Conservation (phyloP, 495 filamentous ascomycete species). For the Talaromyces adpressus region DNA sequence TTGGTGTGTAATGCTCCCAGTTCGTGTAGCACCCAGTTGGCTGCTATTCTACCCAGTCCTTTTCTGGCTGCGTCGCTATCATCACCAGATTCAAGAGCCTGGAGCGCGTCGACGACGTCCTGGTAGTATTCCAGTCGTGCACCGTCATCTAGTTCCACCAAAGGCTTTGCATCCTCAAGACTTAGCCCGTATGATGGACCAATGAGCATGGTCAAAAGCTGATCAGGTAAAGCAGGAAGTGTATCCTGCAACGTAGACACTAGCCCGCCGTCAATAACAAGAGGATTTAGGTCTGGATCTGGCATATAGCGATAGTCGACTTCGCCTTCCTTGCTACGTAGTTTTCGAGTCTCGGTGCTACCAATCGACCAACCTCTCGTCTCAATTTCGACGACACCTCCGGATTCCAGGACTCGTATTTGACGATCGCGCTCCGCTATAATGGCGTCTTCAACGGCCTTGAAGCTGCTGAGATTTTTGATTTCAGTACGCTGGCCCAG, state of each 20-base stretch:
- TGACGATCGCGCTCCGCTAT: slow-evolving; percentile 85
- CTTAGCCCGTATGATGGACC: slow-evolving; percentile 53
- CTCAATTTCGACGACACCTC: slow-evolving; percentile 75
- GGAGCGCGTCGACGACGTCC: slow-evolving; percentile 56
- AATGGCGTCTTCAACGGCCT: slow-evolving; percentile 89
- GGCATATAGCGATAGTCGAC: slow-evolving; percentile 99
- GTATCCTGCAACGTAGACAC: slow-evolving; percentile 50
- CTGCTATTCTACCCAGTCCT: slow-evolving; percentile 33
- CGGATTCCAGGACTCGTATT: slow-evolving; percentile 70
- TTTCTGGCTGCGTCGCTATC: slow-evolving; percentile 15
- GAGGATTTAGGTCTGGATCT: slow-evolving; percentile 80
- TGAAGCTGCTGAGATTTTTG: slow-evolving; percentile 94
- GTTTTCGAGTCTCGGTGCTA: slow-evolving; percentile 62
- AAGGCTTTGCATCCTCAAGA: slow-evolving; percentile 79
- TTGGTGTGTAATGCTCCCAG: slow-evolving; percentile 68
- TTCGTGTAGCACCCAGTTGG: slow-evolving; percentile 78
- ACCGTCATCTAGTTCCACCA: slow-evolving; percentile 72
- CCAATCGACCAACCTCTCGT: slow-evolving; percentile 88
- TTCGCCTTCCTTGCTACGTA: slow-evolving; percentile 93
- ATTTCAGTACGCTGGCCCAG: slow-evolving; percentile 92
- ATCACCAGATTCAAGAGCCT: slow-evolving; percentile 27
- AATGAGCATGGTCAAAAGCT: slow-evolving; percentile 52
- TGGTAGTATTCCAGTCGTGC: slow-evolving; percentile 77
- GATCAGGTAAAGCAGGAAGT: slow-evolving; percentile 65
- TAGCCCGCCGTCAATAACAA: slow-evolving; percentile 67